Conservation (phyloP, 2,329 filamentous ascomycete genomes). For the Colletotrichum eleusines region DNA sequence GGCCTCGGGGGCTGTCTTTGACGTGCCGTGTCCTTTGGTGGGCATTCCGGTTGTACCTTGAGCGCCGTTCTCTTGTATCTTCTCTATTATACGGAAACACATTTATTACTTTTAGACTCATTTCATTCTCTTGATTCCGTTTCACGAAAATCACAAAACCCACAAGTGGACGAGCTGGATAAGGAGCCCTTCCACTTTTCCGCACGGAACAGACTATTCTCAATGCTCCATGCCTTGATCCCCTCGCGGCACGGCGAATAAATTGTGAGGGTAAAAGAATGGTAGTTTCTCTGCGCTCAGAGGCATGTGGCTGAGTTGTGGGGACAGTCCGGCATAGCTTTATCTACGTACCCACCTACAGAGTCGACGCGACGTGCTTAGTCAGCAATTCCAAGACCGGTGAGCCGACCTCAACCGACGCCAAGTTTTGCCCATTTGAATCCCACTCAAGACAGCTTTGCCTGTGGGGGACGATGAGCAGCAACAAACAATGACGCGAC, state of each 20-base stretch:
- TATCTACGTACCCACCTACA: no score
- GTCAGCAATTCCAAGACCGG: slow-evolving; percentile 3
- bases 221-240: no score
- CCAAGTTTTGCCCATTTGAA: slow-evolving; percentile 34
- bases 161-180: not conserved
- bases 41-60: slow-evolving; percentile 1
- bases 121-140: not conserved
- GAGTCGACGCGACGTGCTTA: slow-evolving; percentile 16
- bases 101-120: no score
- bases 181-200: not conserved
- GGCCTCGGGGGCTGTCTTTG: slow-evolving; percentile 28
- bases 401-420: slow-evolving; percentile 35
- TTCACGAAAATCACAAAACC: not conserved
- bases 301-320: not conserved
- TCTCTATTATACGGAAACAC: not conserved
- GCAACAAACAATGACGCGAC: slow-evolving; percentile 38
- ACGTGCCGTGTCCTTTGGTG: slow-evolving; percentile 14
- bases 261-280: no score
- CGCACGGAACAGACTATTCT: no score
- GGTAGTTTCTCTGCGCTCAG: no score
- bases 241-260: no score
- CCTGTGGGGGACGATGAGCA: slow-evolving; percentile 29
- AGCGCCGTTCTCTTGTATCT: not conserved
- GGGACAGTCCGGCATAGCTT: not conserved
- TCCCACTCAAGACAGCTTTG: slow-evolving; percentile 5